Evolutionary conservation across 208 protist species (phyloP), one percentile per base, ranked within the genome.

Genomic region (Trypanosoma brucei): DNA sequence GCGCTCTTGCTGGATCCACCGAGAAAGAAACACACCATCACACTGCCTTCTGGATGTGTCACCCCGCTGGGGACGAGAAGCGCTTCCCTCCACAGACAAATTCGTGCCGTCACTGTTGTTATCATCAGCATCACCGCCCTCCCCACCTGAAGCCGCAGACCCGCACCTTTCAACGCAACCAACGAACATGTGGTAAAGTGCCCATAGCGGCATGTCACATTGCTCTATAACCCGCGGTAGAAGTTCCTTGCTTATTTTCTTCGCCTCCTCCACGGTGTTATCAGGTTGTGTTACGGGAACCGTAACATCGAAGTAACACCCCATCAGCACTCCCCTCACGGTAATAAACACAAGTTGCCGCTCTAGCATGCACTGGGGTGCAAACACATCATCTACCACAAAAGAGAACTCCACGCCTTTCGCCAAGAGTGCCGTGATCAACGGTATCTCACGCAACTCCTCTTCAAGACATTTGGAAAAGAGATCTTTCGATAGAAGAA

Each of bases 161-260:
- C 4, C 9, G 5, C n/a, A 33, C 11, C 62, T 59, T 11, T 64
- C 36, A 8, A 57, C 50, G 54, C 38, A 81, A 9, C 88, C 88
- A 33, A 88, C 63, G 1, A 94, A 54, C 45, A 83, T 84, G 5
- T 74, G 72, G 60, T 88, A 89, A 34, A 83, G 79, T 22, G 76
- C 62, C 85, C 85, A 94, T 49, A 94, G 49, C 13, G 78, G 76
- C 11, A 74, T 78, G 42, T 91, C 75, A 38, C 83, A 89, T 68
- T 91, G 80, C 65, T 95, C 88, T 37, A 95, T 54, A 58, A 92
- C 82, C 8, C 65, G 60, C 2, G 77, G 66, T 36, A 79, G 38
- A 48, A 88, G 65, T 46, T 38, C 22, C 2, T 70, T 14, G 51
- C 72, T 83, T 59, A 79, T 61, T 4, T 49, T 51, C 6, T 36